Percentiles rank a stretch among this genome's conserved stretches.
Conservation (phyloP, 2,329 filamentous ascomycete species). For the Arthroderma uncinatum region DNA sequence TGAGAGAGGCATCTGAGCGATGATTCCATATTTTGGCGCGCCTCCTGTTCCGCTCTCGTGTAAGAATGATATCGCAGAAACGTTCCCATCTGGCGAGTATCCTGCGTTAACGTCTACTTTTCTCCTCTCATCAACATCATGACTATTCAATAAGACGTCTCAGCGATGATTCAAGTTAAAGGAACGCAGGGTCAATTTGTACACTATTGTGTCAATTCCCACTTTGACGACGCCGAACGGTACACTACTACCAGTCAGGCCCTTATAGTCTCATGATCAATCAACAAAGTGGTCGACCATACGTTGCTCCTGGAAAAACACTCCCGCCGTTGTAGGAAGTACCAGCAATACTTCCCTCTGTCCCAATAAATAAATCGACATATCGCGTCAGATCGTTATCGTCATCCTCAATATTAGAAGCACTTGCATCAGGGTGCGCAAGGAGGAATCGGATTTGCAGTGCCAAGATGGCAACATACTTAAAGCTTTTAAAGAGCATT, state of each 20-base stretch:
- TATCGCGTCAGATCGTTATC: conserved; percentile 25
- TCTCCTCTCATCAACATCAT: neutral
- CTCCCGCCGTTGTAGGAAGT: conserved; percentile 32
- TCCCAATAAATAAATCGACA: conserved; percentile 40
- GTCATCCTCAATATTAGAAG: neutral
- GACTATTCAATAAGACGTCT: neutral
- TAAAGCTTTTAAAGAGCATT: neutral
- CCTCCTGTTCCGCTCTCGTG: conserved; percentile 42
- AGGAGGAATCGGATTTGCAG: neutral
- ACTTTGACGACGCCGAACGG: conserved; percentile 37
- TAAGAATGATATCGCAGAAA: conserved; percentile 41
- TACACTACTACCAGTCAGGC: neutral
- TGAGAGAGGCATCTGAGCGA: conserved; percentile 28
- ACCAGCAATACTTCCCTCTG: conserved; percentile 36
- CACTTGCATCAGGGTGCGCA: too few relatives aligned
- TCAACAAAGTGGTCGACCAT: conserved; percentile 1
- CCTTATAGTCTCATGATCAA: neutral
- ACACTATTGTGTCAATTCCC: conserved; percentile 30
- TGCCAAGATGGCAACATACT: neutral
- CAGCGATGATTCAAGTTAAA: neutral
- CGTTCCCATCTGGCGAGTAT: conserved; percentile 39
- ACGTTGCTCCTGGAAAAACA: conserved; percentile 36
- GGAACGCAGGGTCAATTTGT: conserved; percentile 24
- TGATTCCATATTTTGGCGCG: conserved; percentile 31
- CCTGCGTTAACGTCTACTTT: conserved; percentile 31